Evolutionary conservation across 2,329 filamentous ascomycete genomes (phyloP).

Genomic region (Exophiala phaeomuriformis): DNA sequence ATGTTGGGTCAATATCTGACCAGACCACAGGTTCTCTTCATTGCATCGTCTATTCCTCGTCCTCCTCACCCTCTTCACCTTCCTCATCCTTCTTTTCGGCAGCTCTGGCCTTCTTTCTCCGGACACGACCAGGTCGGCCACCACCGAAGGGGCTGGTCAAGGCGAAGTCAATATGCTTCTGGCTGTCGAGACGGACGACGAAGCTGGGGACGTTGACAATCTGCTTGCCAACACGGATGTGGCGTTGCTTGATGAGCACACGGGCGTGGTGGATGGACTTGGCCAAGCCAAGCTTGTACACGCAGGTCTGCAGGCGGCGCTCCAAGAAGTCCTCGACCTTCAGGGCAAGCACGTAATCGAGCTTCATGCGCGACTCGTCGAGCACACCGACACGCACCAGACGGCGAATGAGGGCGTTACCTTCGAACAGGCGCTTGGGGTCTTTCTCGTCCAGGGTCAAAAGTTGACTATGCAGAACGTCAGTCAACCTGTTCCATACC

Average conservation of each 20-base stretch:
- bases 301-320: slow-evolving; percentile 98
- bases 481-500: slow-evolving; percentile 8
- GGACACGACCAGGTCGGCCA: slow-evolving; percentile 92
- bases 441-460: slow-evolving; percentile 99
- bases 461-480: slow-evolving; percentile 65
- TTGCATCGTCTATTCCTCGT: slow-evolving; percentile 58
- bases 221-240: slow-evolving; percentile 99
- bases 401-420: slow-evolving; percentile 99
- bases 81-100: slow-evolving; percentile 60
- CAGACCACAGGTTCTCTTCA: neutral
- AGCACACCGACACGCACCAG: slow-evolving; percentile 99
- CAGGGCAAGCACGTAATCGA: slow-evolving; percentile 99
- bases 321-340: slow-evolving; percentile 99
- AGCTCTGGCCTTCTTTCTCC: slow-evolving; percentile 99
- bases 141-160: slow-evolving; percentile 96
- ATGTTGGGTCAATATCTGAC: too few relatives aligned
- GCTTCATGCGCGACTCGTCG: slow-evolving; percentile 99
- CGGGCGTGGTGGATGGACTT: slow-evolving; percentile 99
- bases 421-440: slow-evolving; percentile 99
- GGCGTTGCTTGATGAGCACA: slow-evolving; percentile 98
- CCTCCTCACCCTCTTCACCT: slow-evolving; percentile 27
- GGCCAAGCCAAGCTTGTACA: slow-evolving; percentile 99
- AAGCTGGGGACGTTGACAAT: slow-evolving; percentile 99
- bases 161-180: slow-evolving; percentile 99
- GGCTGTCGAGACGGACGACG: slow-evolving; percentile 98